These are phyloP conservation scores for Dendryphion nanum DNA, from an alignment of 2,329 filamentous ascomycete species.

Conservation along the genomic window DNA sequence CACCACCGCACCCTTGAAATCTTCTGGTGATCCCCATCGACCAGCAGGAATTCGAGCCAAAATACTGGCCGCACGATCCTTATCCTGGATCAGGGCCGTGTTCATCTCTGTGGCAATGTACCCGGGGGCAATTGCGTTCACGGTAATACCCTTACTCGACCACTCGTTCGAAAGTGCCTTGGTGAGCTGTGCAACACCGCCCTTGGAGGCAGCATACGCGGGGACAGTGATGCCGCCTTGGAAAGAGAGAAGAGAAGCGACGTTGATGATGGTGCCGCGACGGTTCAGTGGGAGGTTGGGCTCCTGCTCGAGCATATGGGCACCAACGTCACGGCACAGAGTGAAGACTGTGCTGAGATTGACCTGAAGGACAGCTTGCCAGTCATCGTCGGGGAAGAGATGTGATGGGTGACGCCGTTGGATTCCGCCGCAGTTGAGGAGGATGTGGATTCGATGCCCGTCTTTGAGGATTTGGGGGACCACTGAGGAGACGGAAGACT, in stretches of 20 bases:
- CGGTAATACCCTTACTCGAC: constrained; percentile 73
- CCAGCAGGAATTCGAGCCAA: constrained; percentile 78
- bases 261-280: constrained; percentile 76
- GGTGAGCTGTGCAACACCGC: constrained; percentile 79
- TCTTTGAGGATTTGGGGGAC: constrained; percentile 61
- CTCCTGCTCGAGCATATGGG: constrained; percentile 68
- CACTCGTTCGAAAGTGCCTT: constrained; percentile 87
- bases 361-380: constrained; percentile 79
- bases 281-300: constrained; percentile 50
- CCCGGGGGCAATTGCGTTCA: constrained; percentile 86
- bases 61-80: constrained; percentile 69
- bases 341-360: constrained; percentile 83
- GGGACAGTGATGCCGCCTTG: constrained; percentile 87
- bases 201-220: constrained; percentile 83
- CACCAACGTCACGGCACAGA: constrained; percentile 72
- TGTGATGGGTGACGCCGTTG: constrained; percentile 75
- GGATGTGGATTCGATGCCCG: constrained; percentile 66
- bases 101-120: constrained; percentile 98
- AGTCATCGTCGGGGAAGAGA: constrained; percentile 73
- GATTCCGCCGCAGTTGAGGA: constrained; percentile 85
- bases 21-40: constrained; percentile 78
- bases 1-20: constrained; percentile 81
- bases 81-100: constrained; percentile 71
- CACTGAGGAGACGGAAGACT: constrained; percentile 60
- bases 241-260: constrained; percentile 77